Conservation (phyloP, 2,329 filamentous ascomycete genomes). For the Clonostachys byssicola region DNA sequence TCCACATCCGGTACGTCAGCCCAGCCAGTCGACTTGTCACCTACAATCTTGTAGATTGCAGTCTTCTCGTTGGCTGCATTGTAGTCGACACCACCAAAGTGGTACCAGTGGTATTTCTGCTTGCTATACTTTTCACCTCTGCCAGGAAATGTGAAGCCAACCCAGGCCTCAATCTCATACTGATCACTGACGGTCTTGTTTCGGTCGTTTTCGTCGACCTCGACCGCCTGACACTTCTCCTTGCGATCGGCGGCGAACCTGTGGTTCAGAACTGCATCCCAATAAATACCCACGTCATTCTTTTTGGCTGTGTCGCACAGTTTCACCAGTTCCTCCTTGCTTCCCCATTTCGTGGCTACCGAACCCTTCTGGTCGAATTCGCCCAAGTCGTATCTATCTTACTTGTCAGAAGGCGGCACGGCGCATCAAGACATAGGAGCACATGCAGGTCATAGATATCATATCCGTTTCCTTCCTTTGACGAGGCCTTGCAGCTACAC, state of each 20-base stretch:
- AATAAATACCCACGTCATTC: conserved; percentile 57
- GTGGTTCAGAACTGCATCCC: conserved; percentile 73
- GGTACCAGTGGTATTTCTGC: conserved; percentile 65
- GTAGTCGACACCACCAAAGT: conserved; percentile 68
- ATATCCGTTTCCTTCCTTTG: conserved; percentile 61
- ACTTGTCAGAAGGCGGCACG: no score
- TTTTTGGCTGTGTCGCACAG: conserved; percentile 49
- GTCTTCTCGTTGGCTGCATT: conserved; percentile 53
- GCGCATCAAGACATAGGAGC: no score
- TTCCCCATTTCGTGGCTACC: conserved; percentile 65
- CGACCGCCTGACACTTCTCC: conserved; percentile 58
- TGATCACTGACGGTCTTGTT: conserved; percentile 50
- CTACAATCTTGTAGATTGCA: conserved; percentile 66
- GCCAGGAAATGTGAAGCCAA: conserved; percentile 64
- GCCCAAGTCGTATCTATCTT: conserved; percentile 52
- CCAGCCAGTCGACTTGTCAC: conserved; percentile 59
- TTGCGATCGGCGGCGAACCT: conserved; percentile 68
- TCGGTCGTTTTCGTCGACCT: conserved; percentile 59
- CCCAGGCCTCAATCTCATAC: conserved; percentile 66
- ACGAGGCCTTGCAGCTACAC: conserved; percentile 57
- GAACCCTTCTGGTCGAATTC: conserved; percentile 72
- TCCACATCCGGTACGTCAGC: conserved; percentile 54
- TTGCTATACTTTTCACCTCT: conserved; percentile 57
- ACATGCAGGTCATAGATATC: conserved; percentile 60
- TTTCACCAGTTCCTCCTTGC: conserved; percentile 54